Evolutionary conservation across 768 basidiomycete genomes (phyloP), one percentile per base, ranked within the genome.

Genomic region (Tylopilus plumbeoviolaceoides): DNA sequence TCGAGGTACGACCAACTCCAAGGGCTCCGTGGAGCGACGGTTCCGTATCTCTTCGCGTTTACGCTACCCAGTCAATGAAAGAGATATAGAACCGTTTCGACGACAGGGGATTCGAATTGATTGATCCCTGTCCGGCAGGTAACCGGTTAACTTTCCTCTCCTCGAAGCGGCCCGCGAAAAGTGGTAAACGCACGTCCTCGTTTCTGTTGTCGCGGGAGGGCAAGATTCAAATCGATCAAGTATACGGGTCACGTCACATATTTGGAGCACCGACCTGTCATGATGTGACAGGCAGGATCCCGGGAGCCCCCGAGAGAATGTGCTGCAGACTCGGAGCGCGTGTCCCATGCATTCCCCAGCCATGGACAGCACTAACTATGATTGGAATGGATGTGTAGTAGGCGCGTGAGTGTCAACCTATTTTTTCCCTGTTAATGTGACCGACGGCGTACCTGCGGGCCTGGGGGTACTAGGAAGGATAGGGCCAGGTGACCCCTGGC

Each of bases 21-120:
- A 55, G 63, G 57, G 57, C 39, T 59, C 62, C 66, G 59, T 66
- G 66, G 63, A 59, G 48, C 46, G 27, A 27, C 33, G 20, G 49
- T 43, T 27, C 42, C 41, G 38, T 38, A 31, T 45, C 42, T n/a
- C 39, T 46, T 41, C 39, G 7, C 36, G 18, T 38, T 54, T 52
- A 54, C 41, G 44, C 42, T 12, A 48, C 46, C 23, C 14, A 18
- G 25, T 30, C 21, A 17, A 45, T 44, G 28, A 44, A 44, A 31
- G 15, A 8, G 21, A 18, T 7, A 18, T 40, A 33, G 25, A 51
- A 48, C 48, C 40, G n/a, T 20, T 17, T 20, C 38, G 12, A 36
- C 38, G 44, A n/a, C 27, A 39, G 18, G 28, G 17, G 23, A 23
- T 48, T 47, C 31, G 33, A 47, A 51, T 51, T 43, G 36, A 51